phyloP scores from a whole-genome alignment of 805 yeast species.

The Saccharomycopsis schoenii region DNA sequence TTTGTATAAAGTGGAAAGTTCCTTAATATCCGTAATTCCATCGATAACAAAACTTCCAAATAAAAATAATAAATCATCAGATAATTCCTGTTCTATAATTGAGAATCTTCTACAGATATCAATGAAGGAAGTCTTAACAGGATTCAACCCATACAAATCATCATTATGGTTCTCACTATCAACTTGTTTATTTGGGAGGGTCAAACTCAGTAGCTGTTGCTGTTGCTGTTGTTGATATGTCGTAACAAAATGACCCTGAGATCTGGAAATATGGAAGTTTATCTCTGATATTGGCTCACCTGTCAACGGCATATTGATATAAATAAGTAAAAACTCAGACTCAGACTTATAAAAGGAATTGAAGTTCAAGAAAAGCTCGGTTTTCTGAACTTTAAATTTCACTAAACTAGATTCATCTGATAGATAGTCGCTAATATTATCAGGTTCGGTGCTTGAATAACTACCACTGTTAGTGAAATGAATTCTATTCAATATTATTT shows the following conservation, averaged over 20 bases:
- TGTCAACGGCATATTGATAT: conserved; percentile 45
- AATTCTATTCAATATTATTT: conserved; percentile 3
- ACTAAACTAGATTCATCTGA: neutral
- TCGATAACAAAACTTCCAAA: conserved; percentile 32
- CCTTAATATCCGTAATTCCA: conserved; percentile 23
- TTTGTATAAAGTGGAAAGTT: conserved; percentile 21
- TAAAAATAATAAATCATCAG: conserved; percentile 30
- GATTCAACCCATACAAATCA: neutral
- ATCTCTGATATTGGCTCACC: conserved; percentile 30
- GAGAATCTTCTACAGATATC: conserved; percentile 34
- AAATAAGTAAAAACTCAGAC: conserved; percentile 43
- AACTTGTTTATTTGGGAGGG: neutral
- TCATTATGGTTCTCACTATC: neutral
- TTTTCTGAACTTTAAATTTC: conserved; percentile 33
- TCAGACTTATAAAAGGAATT: conserved; percentile 52
- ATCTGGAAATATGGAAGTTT: conserved; percentile 2
- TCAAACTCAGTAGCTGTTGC: neutral
- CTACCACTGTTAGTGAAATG: neutral
- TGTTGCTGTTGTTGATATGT: neutral
- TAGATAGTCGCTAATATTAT: neutral
- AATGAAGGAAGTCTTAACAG: conserved; percentile 25
- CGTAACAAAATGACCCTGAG: neutral
- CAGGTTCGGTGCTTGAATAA: neutral
- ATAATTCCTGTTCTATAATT: conserved; percentile 28
- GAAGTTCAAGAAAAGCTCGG: conserved; percentile 43